Evolutionary conservation across 2,329 filamentous ascomycete genomes (phyloP), one percentile per base, ranked within the genome.

Genomic region (Dothistroma pini): DNA sequence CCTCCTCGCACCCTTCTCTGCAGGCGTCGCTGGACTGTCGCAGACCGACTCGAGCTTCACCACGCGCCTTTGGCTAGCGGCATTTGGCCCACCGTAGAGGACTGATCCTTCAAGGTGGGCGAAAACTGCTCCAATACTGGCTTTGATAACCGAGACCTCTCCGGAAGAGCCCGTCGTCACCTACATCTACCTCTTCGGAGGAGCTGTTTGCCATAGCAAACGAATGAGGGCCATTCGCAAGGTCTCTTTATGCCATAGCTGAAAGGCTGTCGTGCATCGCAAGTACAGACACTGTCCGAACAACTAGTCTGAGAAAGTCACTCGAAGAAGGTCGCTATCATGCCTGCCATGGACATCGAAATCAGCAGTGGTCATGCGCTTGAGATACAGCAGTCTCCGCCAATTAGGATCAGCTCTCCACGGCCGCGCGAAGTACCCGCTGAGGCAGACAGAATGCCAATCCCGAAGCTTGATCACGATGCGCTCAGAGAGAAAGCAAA

Each of bases 21-120:
- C 72, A 66, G 67, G 62, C 64, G 52, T 58, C 56, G 57, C 67
- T 58, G 68, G 68, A 58, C 70, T 77, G 67, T 72, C 71, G 65
- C 71, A 68, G 68, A 75, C 66, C 69, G 78, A 80, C 67, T 78
- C 78, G 25, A 79, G 76, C 66, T 81, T 81, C 68, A 78, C 75
- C n/a, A 72, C 74, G 53, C 72, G 80, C 72, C 70, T 79, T 61
- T 80, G 79, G 77, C 74, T 80, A 80, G 74, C 56, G 62, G 65
- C 80, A 48, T 56, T 76, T 66, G 74, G 80, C 81, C 80, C 80
- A 78, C 79, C 65, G 61, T 66, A 65, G 58, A 63, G 64, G 41
- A 48, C 44, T 51, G 19, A 35, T 21, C 58, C 79, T 77, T 82
- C 78, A 82, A 71, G 79, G 79, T 79, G 80, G 80, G 81, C 79